Evolutionary conservation across 139 green algal genomes (phyloP).

Genomic region (Microglena sp.): DNA sequence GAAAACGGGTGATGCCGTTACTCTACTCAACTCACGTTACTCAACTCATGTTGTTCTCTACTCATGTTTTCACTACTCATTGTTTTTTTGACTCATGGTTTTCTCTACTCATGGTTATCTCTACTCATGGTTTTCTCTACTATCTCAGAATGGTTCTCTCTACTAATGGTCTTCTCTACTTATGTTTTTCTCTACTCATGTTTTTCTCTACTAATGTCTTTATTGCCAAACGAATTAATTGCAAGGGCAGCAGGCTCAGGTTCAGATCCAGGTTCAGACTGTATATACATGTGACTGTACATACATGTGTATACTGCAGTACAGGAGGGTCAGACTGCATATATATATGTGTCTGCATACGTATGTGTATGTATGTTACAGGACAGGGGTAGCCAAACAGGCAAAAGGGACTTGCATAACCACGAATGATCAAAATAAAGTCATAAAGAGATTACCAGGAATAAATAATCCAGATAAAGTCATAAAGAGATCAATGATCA

Average conservation of each 20-base stretch:
- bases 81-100: too few species aligned
- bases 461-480: conserved; percentile 1
- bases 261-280: neutral
- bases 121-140: too few species aligned
- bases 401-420: too few species aligned
- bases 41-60: too few species aligned
- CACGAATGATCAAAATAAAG: too few species aligned
- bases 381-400: neutral
- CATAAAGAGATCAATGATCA: too few species aligned
- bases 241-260: neutral
- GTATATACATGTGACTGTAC: neutral
- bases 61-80: too few species aligned
- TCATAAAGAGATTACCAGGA: too few species aligned
- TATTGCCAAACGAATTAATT: neutral
- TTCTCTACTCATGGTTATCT: too few species aligned
- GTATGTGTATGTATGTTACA: neutral
- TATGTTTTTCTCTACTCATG: neutral
- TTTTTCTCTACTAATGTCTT: neutral
- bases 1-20: too few species aligned
- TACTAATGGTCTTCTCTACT: neutral
- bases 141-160: neutral
- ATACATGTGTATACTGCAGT: neutral
- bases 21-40: too few species aligned
- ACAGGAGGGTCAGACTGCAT: neutral
- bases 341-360: neutral